Conservation (phyloP, 176 grass and related monocot genomes). For the Raddia distichophylla region DNA sequence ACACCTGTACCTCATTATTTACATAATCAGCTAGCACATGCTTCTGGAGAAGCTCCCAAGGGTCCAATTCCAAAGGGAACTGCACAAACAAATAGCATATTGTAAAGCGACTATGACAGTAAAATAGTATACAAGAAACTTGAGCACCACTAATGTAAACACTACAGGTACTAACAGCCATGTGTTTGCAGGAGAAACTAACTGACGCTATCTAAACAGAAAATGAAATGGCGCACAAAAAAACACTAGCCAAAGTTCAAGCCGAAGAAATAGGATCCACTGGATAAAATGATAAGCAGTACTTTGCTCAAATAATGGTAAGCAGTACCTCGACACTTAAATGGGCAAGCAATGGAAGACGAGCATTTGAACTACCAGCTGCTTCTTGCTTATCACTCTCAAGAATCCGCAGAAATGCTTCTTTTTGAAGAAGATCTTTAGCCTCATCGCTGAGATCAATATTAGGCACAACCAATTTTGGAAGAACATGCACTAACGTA, state of each 20-base stretch:
- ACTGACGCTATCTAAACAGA: background rate
- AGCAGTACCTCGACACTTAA: conserved; percentile 86
- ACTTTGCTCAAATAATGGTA: conserved; percentile 39
- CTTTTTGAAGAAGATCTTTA: conserved; percentile 88
- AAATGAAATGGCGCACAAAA: background rate
- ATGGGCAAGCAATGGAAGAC: conserved; percentile 78
- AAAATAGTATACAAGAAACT: conserved; percentile 20
- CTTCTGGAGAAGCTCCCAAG: conserved; percentile 85
- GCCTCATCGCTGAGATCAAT: conserved; percentile 75
- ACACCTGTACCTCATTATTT: conserved; percentile 73
- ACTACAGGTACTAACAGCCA: conserved; percentile 11
- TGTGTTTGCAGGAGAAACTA: conserved; percentile 13
- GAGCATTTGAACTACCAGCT: conserved; percentile 62
- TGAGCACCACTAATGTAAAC: conserved; percentile 28
- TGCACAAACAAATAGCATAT: conserved; percentile 51
- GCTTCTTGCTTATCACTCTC: conserved; percentile 70
- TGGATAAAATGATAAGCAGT: conserved; percentile 36
- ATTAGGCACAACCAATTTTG: conserved; percentile 81
- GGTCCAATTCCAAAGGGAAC: conserved; percentile 90
- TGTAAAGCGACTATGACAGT: conserved; percentile 24
- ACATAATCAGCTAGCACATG: conserved; percentile 84
- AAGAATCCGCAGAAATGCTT: conserved; percentile 80
- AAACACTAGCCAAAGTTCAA: conserved; percentile 34
- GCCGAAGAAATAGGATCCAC: conserved; percentile 25
- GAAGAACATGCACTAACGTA: conserved; percentile 63